Evolutionary conservation across 2,329 filamentous ascomycete genomes (phyloP).

Genomic region (Nemania serpens): DNA sequence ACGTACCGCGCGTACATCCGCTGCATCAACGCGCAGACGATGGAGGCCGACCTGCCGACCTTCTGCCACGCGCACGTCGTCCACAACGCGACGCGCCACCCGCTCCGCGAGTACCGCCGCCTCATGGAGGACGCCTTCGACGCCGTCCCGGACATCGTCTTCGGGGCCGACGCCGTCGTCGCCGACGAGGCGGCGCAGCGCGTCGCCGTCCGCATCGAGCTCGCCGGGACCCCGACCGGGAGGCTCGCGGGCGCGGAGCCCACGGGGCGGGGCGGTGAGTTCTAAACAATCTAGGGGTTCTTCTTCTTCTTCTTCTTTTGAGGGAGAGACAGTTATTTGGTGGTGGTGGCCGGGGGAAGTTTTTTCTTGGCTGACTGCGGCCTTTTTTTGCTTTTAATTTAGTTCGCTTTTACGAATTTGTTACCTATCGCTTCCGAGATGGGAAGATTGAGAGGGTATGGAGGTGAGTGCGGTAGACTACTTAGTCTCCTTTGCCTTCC

Average conservation of each 20-base stretch:
- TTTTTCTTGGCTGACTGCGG: too few relatives aligned
- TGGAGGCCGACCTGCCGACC: constrained; percentile 32
- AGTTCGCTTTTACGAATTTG: constrained; percentile 43
- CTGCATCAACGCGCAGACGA: constrained; percentile 41
- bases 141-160: constrained; percentile 37
- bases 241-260: constrained; percentile 38
- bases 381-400: neutral
- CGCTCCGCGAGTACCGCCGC: constrained; percentile 34
- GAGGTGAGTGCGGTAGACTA: constrained; percentile 27
- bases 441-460: constrained; percentile 43
- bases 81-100: constrained; percentile 39
- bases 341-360: too few relatives aligned
- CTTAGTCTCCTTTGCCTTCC: too few relatives aligned
- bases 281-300: neutral
- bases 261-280: constrained; percentile 33
- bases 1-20: constrained; percentile 40
- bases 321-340: too few relatives aligned
- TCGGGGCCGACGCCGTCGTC: constrained; percentile 37
- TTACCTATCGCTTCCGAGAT: constrained; percentile 42
- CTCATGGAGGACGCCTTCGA: constrained; percentile 39
- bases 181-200: constrained; percentile 41
- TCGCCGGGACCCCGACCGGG: constrained; percentile 39
- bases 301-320: too few relatives aligned
- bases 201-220: constrained; percentile 40
- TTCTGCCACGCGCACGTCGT: constrained; percentile 38